Conservation (phyloP, 1,139 yeast species). For the Petasospora fabianii region DNA sequence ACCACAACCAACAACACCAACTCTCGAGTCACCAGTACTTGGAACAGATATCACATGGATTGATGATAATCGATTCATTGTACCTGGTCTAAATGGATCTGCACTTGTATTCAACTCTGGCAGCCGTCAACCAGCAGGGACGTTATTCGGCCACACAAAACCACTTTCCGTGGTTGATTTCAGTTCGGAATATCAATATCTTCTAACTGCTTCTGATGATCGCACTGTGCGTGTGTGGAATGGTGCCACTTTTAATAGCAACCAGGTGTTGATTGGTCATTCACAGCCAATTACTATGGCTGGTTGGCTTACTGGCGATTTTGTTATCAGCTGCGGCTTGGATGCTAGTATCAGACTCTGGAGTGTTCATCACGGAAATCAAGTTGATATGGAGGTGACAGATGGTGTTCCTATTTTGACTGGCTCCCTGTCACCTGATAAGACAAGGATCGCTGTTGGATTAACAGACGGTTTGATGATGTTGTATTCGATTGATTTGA, state of each 20-base stretch:
- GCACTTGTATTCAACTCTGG: conserved; percentile 59
- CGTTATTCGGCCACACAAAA: conserved; percentile 65
- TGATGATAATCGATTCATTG: conserved; percentile 63
- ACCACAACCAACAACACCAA: too few species aligned
- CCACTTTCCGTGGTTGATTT: conserved; percentile 56
- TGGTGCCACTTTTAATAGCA: conserved; percentile 49
- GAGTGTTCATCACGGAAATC: conserved; percentile 48
- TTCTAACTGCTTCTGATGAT: conserved; percentile 80
- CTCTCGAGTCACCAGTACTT: background rate
- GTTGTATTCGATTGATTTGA: conserved; percentile 17
- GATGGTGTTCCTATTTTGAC: conserved; percentile 51
- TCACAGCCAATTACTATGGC: conserved; percentile 54
- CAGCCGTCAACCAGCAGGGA: conserved; percentile 52
- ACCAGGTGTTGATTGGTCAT: conserved; percentile 45
- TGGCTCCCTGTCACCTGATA: conserved; percentile 50
- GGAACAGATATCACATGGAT: conserved; percentile 72
- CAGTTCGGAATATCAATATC: conserved; percentile 45
- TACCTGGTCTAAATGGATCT: conserved; percentile 55
- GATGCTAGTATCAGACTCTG: conserved; percentile 72
- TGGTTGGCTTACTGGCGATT: conserved; percentile 44
- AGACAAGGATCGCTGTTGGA: conserved; percentile 26
- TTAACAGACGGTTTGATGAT: conserved; percentile 21
- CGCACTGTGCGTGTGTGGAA: conserved; percentile 69
- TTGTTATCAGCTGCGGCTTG: conserved; percentile 50
- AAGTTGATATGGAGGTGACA: conserved; percentile 37